Base-by-base conservation (phyloP, 129 eudicot genomes). In the Ambrosia trifida region DNA sequence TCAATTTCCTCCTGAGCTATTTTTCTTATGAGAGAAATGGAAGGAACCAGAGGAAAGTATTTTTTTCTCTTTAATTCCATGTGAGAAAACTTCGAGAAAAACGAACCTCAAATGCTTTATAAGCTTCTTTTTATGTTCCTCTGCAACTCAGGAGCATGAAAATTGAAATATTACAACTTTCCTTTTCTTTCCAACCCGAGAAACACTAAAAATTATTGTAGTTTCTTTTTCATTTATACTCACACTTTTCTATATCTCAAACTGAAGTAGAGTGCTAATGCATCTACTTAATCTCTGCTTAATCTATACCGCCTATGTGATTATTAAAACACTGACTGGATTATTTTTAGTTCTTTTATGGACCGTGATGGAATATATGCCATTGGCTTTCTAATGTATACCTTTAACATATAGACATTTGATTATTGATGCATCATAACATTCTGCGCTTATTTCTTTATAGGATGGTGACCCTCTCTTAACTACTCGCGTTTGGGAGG, bases 401-500 rank as follows among this genome's bases (percentile, higher is more conserved):
- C 17, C 52, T 51, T 36, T 52, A 65, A 53, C 7, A 40, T 24
- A 51, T 52, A 47, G 19, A 38, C 58, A 53, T 16, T 53, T 66
- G 45, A 53, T 66, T 52, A 73, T 50, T 4, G 32, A 75, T 30
- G 66, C 28, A 58, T 75, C 36, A 17, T n/a, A 46, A 17, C 31
- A 13, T 46, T 64, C 13, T 57, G 67, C 57, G 59, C 80, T 82
- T 57, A 49, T 82, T 9, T 28, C 70, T 54, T 78, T 80, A 43
- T 74, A 89, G 96, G 96, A 89, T 51, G 95, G 90, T 80, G 98
- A 93, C 60, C 84, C 83, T 46, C 76, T 78, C 76, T 79, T 93
- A 71, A 89, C 98, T 30, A 90, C 85, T 61, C 88, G 95, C 70
- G 87, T 93, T 72, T 93, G 98, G 98, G 98, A 89, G 69, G 98